Conservation (phyloP, 176 grass and related monocot species). For the Triticum timopheevii region DNA sequence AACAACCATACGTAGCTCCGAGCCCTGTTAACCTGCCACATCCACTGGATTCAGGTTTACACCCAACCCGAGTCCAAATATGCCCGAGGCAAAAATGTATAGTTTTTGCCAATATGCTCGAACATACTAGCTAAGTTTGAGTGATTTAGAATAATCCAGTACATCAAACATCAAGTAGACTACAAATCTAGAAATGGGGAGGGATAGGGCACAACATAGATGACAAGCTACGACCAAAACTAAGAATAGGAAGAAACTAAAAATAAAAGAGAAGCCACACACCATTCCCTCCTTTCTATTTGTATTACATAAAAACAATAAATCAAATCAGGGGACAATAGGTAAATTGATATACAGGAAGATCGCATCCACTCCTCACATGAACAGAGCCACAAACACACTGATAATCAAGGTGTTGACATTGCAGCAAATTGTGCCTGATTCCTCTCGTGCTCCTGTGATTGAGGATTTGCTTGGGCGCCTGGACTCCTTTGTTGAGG, state of each 20-base stretch:
- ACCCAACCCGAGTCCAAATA: too few relatives aligned
- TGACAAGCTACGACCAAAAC: neutral
- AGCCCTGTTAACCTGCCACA: too few relatives aligned
- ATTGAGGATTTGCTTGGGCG: neutral
- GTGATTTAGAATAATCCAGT: neutral
- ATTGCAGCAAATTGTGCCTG: neutral
- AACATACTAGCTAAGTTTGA: neutral
- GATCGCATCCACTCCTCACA: neutral
- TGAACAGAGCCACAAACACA: neutral
- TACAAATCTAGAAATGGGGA: neutral
- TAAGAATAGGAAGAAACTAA: neutral
- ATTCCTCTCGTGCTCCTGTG: neutral
- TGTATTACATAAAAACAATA: neutral
- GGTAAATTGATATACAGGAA: neutral
- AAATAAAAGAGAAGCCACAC: neutral
- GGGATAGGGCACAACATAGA: too few relatives aligned
- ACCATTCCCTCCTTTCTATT: neutral
- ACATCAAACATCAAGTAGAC: neutral
- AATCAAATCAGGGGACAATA: too few relatives aligned
- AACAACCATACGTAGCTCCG: too few relatives aligned
- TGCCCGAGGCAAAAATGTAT: neutral
- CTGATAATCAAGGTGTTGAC: neutral
- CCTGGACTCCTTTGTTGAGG: neutral
- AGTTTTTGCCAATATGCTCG: neutral
- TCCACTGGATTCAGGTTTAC: too few relatives aligned